These are phyloP conservation scores for Lactifluus pinguis DNA, from an alignment of 768 basidiomycete species.

Conservation along the genomic window DNA sequence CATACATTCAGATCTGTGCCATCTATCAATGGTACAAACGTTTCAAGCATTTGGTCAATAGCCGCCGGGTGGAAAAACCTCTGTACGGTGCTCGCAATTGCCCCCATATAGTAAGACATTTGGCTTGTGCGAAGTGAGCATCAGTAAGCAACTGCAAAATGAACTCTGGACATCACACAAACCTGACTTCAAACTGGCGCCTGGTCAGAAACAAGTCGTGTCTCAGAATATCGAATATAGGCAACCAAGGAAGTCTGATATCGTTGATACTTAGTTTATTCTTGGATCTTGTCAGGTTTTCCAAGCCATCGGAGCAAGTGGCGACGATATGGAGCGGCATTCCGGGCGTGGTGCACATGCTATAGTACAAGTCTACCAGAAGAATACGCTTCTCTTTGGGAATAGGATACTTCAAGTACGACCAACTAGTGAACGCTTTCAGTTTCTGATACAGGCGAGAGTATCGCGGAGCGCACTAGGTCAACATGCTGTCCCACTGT, in stretches of 20 bases:
- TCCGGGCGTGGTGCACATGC: slow-evolving; percentile 66
- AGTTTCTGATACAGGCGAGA: slow-evolving; percentile 16
- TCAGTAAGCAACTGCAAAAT: not conserved
- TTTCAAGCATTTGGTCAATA: slow-evolving; percentile 80
- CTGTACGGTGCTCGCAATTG: slow-evolving; percentile 55
- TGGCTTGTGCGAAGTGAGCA: slow-evolving; percentile 36
- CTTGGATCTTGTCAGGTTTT: slow-evolving; percentile 52
- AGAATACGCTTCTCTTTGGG: slow-evolving; percentile 68
- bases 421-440: slow-evolving; percentile 45
- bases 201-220: slow-evolving; percentile 70
- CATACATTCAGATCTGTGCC: slow-evolving; percentile 65
- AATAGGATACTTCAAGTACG: slow-evolving; percentile 78
- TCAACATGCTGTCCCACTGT: slow-evolving; percentile 73
- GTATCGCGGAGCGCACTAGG: slow-evolving; percentile 42
- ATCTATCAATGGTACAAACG: slow-evolving; percentile 71
- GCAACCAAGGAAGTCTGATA: slow-evolving; percentile 75
- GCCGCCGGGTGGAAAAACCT: slow-evolving; percentile 87
- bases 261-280: slow-evolving; percentile 71
- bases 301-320: slow-evolving; percentile 54
- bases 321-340: slow-evolving; percentile 64
- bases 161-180: slow-evolving; percentile 22
- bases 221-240: slow-evolving; percentile 60
- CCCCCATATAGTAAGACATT: slow-evolving; percentile 70
- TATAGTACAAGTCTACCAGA: slow-evolving; percentile 71
- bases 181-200: slow-evolving; percentile 75